Percentiles rank a stretch among this genome's conserved stretches.
Evolutionary conservation across 345 rosid genomes (phyloP).

Genomic region (Heritiera littoralis): DNA sequence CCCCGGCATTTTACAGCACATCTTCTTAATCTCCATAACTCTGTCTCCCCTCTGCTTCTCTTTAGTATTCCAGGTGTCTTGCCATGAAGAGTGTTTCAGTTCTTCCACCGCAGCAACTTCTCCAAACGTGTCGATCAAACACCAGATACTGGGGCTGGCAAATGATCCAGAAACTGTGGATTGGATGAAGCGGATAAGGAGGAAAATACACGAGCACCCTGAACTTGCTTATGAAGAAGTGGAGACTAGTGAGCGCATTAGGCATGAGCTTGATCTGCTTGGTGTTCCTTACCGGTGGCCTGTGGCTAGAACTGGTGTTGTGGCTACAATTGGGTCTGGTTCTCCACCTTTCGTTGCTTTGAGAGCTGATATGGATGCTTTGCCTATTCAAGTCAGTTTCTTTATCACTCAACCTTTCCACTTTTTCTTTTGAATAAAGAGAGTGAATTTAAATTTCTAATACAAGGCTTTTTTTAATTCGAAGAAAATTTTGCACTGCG

Average conservation of each 20-base stretch:
- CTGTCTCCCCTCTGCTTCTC: not conserved
- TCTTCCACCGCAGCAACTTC: not conserved
- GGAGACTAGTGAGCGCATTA: conserved; percentile 51
- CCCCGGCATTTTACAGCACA: not conserved
- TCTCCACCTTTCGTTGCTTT: conserved; percentile 60
- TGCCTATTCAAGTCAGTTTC: conserved; percentile 58
- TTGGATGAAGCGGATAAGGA: conserved; percentile 52
- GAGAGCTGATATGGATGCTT: conserved; percentile 76
- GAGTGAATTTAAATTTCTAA: not conserved
- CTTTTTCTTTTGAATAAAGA: not conserved
- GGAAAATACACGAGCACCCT: conserved; percentile 59
- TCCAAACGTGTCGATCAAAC: conserved; percentile 22
- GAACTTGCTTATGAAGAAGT: conserved; percentile 64
- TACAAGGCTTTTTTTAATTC: not conserved
- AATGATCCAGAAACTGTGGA: conserved; percentile 33
- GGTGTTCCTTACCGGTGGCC: conserved; percentile 62
- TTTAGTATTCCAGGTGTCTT: not conserved
- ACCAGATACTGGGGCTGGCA: conserved; percentile 37
- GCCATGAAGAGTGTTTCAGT: not conserved
- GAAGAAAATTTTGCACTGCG: not conserved
- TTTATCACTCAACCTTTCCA: not conserved
- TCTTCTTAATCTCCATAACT: conserved; percentile 9
- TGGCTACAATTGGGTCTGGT: conserved; percentile 57
- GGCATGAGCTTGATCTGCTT: conserved; percentile 54
- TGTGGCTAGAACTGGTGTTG: conserved; percentile 57